A percentile compares a stretch with the other conserved stretches of the same genome.
These are phyloP conservation scores for Apiospora pterosperma DNA, from an alignment of 2,329 filamentous ascomycete species.

Conservation along the genomic window DNA sequence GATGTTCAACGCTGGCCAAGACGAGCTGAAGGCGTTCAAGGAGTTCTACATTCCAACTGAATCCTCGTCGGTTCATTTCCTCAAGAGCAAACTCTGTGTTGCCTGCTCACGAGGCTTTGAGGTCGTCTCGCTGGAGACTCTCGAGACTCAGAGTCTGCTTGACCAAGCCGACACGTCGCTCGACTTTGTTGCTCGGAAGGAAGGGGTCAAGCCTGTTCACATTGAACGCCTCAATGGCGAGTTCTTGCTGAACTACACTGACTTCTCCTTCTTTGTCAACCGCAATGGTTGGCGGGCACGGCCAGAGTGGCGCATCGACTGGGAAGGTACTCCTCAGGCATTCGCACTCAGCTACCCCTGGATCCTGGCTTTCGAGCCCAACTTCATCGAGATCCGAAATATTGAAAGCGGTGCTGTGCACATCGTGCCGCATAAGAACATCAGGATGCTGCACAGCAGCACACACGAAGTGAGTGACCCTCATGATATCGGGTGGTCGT, in stretches of 20 bases:
- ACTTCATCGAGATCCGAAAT: constrained; percentile 94
- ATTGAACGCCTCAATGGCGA: constrained; percentile 97
- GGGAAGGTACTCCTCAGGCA: constrained; percentile 88
- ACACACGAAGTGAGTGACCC: constrained; percentile 78
- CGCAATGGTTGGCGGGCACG: constrained; percentile 95
- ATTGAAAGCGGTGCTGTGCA: constrained; percentile 94
- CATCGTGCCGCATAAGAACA: constrained; percentile 94
- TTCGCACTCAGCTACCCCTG: constrained; percentile 97
- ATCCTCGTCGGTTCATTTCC: constrained; percentile 96
- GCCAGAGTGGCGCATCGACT: constrained; percentile 95
- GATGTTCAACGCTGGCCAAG: constrained; percentile 90
- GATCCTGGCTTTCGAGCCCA: constrained; percentile 94
- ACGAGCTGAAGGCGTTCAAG: constrained; percentile 95
- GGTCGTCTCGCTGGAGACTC: constrained; percentile 91
- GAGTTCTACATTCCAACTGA: constrained; percentile 99
- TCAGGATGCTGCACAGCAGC: constrained; percentile 95
- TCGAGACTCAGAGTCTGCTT: constrained; percentile 95
- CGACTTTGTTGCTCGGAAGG: constrained; percentile 92
- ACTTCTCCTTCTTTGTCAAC: constrained; percentile 99
- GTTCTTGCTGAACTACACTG: constrained; percentile 95
- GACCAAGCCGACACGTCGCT: constrained; percentile 97
- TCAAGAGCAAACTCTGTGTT: constrained; percentile 94
- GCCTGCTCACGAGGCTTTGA: constrained; percentile 95
- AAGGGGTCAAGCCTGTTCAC: constrained; percentile 91
- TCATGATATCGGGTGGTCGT: neutral